Conservation (phyloP, 306 rosid genomes). For the Castanea mollissima region DNA sequence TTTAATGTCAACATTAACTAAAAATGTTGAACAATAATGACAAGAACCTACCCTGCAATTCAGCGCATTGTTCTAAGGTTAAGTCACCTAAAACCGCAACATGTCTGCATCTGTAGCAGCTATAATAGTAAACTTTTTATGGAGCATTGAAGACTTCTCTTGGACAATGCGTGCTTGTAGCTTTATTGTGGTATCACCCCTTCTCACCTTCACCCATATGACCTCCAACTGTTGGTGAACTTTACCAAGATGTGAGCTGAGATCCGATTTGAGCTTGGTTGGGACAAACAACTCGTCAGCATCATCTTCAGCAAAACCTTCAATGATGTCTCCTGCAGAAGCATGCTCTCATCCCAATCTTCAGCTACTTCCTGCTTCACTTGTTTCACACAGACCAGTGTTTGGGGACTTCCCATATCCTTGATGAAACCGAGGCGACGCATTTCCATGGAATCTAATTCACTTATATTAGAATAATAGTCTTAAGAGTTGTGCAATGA, state of each 20-base stretch:
- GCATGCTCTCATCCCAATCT: constrained; percentile 79
- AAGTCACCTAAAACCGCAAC: constrained; percentile 55
- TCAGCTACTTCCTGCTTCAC: constrained; percentile 57
- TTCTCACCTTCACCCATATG: constrained; percentile 60
- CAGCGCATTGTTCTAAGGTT: constrained; percentile 53
- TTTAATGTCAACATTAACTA: neutral
- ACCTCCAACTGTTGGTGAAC: constrained; percentile 33
- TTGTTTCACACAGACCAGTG: constrained; percentile 47
- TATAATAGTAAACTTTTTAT: constrained; percentile 47
- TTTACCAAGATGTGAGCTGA: constrained; percentile 55
- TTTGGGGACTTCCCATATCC: constrained; percentile 38
- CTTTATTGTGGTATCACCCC: constrained; percentile 47
- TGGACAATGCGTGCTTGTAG: constrained; percentile 47
- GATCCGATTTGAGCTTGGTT: constrained; percentile 52
- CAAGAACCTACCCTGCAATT: constrained; percentile 46
- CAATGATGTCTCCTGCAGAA: constrained; percentile 69
- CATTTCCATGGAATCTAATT: neutral
- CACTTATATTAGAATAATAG: neutral
- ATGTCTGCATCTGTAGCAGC: constrained; percentile 63
- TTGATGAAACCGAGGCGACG: neutral
- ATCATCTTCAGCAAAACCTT: constrained; percentile 41
- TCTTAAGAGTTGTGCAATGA: too few relatives aligned
- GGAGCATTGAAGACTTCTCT: constrained; percentile 43
- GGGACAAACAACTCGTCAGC: constrained; percentile 37
- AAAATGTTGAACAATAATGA: neutral